Conservation (phyloP, 768 basidiomycete genomes). For the Trametes cingulata region DNA sequence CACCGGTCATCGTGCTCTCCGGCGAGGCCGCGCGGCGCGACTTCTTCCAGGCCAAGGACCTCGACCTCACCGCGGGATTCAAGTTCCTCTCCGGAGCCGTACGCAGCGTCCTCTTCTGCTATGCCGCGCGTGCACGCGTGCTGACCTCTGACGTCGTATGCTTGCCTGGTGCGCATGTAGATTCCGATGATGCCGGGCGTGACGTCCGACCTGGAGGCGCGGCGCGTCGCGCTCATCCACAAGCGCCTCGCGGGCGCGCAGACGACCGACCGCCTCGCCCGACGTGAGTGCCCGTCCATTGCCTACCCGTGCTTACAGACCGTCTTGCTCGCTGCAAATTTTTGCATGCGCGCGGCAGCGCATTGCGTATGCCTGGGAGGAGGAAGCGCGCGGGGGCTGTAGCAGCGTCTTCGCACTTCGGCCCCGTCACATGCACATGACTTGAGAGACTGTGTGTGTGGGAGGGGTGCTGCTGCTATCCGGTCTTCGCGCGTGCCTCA, state of each 20-base stretch:
- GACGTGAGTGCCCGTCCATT: conserved; percentile 47
- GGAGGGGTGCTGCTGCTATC: conserved; percentile 5
- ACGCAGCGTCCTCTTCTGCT: conserved; percentile 34
- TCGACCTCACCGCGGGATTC: conserved; percentile 80
- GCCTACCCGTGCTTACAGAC: conserved; percentile 8
- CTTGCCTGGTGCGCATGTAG: conserved; percentile 37
- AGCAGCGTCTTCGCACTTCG: conserved; percentile 2
- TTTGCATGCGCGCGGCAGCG: background rate
- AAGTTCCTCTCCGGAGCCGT: conserved; percentile 79
- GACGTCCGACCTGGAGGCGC: conserved; percentile 66
- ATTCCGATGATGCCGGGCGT: conserved; percentile 77
- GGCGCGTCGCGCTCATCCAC: conserved; percentile 64
- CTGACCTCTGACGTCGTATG: conserved; percentile 8
- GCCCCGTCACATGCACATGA: conserved; percentile 5
- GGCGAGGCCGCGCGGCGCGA: conserved; percentile 68
- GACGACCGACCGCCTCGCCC: conserved; percentile 57
- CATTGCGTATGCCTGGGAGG: too few species aligned
- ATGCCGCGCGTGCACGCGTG: background rate
- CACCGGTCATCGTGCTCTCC: conserved; percentile 74
- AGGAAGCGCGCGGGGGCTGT: conserved; percentile 5
- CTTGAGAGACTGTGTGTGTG: background rate
- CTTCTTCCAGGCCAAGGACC: conserved; percentile 68
- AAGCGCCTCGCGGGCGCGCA: conserved; percentile 69
- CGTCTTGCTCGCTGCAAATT: too few species aligned
- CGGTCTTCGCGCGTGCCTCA: conserved; percentile 1